phyloP scores from a whole-genome alignment of 495 filamentous ascomycete species.

The Lasiosphaeria miniovina region DNA sequence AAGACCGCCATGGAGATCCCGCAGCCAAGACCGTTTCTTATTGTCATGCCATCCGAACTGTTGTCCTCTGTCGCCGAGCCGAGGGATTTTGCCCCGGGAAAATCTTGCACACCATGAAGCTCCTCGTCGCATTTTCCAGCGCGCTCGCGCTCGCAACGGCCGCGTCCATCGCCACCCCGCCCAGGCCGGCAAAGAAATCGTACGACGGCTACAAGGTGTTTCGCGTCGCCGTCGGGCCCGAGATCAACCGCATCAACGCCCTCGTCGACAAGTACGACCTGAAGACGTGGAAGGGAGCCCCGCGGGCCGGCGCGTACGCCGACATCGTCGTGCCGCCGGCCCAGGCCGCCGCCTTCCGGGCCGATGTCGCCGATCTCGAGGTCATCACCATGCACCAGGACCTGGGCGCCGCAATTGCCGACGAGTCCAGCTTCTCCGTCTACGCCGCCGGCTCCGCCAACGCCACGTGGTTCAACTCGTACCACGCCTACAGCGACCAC shows the following conservation, averaged over 20 bases:
- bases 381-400: slow-evolving; percentile 31
- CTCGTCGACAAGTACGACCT: slow-evolving; percentile 27
- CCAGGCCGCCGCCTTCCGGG: slow-evolving; percentile 21
- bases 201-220: slow-evolving; percentile 34
- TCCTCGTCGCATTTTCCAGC: background rate
- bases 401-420: slow-evolving; percentile 27
- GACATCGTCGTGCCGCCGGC: slow-evolving; percentile 33
- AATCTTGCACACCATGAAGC: background rate
- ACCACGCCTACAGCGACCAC: slow-evolving; percentile 55
- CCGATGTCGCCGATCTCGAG: slow-evolving; percentile 20
- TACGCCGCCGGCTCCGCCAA: slow-evolving; percentile 25
- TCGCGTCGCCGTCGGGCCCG: slow-evolving; percentile 24
- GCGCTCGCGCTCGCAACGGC: background rate
- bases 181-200: slow-evolving; percentile 4
- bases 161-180: background rate
- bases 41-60: background rate
- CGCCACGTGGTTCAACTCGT: slow-evolving; percentile 52
- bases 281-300: slow-evolving; percentile 31
- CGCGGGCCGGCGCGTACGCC: slow-evolving; percentile 19
- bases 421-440: slow-evolving; percentile 20
- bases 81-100: too few relatives aligned
- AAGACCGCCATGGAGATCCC: background rate
- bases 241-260: slow-evolving; percentile 22
- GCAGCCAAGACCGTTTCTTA: background rate
- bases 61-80: background rate